Evolutionary conservation across 352 stramenopile species (phyloP).

Genomic region (Pythium aphanidermatum): DNA sequence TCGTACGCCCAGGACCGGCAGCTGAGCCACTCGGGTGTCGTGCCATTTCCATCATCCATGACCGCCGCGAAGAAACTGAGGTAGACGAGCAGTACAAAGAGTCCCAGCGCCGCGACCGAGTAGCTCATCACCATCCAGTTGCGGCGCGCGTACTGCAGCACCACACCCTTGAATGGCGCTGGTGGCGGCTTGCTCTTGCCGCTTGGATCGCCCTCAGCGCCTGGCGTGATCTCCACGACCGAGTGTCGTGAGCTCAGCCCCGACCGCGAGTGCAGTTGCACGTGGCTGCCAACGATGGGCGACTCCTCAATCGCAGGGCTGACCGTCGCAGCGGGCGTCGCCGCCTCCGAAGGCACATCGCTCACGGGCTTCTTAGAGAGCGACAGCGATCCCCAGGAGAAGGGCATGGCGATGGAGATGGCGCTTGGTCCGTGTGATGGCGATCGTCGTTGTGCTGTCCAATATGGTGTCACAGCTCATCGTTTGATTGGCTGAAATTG

Average conservation of each 20-base stretch:
- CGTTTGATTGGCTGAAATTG: conserved; percentile 4
- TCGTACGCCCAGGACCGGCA: conserved; percentile 66
- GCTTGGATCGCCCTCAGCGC: conserved; percentile 4
- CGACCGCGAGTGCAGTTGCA: conserved; percentile 11
- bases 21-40: conserved; percentile 44
- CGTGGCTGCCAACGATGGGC: conserved; percentile 2
- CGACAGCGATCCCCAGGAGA: conserved; percentile 1
- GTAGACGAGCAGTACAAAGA: conserved; percentile 60
- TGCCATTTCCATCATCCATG: conserved; percentile 35
- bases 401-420: background rate
- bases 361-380: background rate
- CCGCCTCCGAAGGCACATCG: background rate
- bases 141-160: conserved; percentile 13
- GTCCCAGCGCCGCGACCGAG: conserved; percentile 25
- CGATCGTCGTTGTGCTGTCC: too few relatives aligned
- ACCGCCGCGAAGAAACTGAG: conserved; percentile 69
- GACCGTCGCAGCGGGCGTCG: too few relatives aligned
- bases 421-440: background rate
- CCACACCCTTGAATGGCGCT: conserved; percentile 1
- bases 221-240: background rate
- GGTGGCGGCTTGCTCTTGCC: conserved; percentile 8
- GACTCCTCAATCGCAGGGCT: too few relatives aligned
- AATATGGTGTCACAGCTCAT: too few relatives aligned
- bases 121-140: conserved; percentile 43
- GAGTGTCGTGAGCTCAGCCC: conserved; percentile 1